Evolutionary conservation across 2,329 filamentous ascomycete genomes (phyloP), one percentile per base, ranked within the genome.

Genomic region (Arthrobotrys sinensis): DNA sequence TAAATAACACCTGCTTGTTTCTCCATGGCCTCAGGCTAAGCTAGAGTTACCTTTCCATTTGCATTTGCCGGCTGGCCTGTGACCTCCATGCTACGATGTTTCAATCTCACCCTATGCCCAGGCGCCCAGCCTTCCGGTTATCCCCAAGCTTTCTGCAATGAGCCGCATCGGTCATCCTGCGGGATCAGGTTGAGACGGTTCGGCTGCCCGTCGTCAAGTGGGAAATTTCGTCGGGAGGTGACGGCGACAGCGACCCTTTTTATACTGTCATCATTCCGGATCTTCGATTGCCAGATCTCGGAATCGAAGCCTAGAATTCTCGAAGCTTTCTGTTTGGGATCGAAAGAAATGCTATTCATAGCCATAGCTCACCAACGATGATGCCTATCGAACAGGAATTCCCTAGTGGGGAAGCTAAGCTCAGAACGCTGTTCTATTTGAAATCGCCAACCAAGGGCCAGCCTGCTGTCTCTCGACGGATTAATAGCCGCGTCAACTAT

Each of bases 121-220:
- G 60, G 1, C 50, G 64, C 43, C 66, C 32, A 52, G 66, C 40
- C 40, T 48, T 19, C 55, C 24, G 14, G 48, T 21, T 48, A 32
- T 32, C 4, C 63, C 5, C 38, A 76, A 66, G 48, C 66, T 60
- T 60, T 64, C 34, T 53, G 71, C 34, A 60, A 53, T 66, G 57
- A 77, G 73, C 73, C 65, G 73, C 73, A 77, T 60, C 28, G 24
- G 43, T 6, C 43, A 66, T 70, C 64, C 53, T 60, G 50, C 50
- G 57, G 65, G 73, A 70, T 76, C 66, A 40, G 16, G 46, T 40
- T 19, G 34, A 40, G 48, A 70, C 38, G 38, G 63, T 66, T 76
- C 52, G 45, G 55, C 32, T 52, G 48, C 46, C 72, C 65, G 65
- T 45, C 10, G 21, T 55, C 8, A 24, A 38, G 8, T 57, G 71